phyloP scores from a whole-genome alignment of 1,284 basidiomycete genomes.

The Ustilago crameri region DNA sequence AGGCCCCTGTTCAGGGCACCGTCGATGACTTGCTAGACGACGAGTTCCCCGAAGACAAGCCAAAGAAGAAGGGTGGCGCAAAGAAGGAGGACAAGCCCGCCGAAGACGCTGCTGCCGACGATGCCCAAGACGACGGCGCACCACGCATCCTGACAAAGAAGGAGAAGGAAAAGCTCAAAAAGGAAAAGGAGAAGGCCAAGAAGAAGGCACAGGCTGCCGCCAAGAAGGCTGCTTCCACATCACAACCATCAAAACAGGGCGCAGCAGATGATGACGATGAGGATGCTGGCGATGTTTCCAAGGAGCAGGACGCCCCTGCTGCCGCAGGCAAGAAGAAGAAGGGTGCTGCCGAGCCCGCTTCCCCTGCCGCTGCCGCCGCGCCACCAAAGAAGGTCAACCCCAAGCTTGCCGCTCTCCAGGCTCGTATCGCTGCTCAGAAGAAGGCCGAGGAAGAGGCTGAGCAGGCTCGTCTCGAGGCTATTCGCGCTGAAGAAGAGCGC shows the following conservation, averaged over 20 bases:
- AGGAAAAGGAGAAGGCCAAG: conserved; percentile 67
- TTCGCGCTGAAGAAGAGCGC: conserved; percentile 61
- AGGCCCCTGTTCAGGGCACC: conserved; percentile 46
- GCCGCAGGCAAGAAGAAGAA: conserved; percentile 57
- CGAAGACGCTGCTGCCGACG: conserved; percentile 18
- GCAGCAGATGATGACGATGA: conserved; percentile 28
- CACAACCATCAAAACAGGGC: conserved; percentile 40
- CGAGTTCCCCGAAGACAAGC: conserved; percentile 51
- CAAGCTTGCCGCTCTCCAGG: conserved; percentile 63
- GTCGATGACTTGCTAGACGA: conserved; percentile 46
- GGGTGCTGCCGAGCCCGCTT: conserved; percentile 37
- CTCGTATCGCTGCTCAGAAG: conserved; percentile 66
- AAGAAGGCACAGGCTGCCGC: conserved; percentile 64
- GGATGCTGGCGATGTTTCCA: conserved; percentile 24
- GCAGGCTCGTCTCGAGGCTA: conserved; percentile 56
- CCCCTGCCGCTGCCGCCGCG: conserved; percentile 45
- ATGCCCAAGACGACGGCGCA: conserved; percentile 42
- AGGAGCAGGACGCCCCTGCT: conserved; percentile 43
- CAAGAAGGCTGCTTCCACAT: conserved; percentile 45
- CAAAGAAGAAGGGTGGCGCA: conserved; percentile 35
- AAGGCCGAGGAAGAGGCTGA: conserved; percentile 66
- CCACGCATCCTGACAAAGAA: conserved; percentile 64
- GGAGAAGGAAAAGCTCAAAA: conserved; percentile 67
- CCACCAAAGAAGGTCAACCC: conserved; percentile 61
- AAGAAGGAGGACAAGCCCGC: conserved; percentile 27